Percentiles rank a stretch among this genome's conserved stretches.
These are phyloP conservation scores for Grosmannia huntii DNA, from an alignment of 2,329 filamentous ascomycete genomes.

Conservation along the genomic window DNA sequence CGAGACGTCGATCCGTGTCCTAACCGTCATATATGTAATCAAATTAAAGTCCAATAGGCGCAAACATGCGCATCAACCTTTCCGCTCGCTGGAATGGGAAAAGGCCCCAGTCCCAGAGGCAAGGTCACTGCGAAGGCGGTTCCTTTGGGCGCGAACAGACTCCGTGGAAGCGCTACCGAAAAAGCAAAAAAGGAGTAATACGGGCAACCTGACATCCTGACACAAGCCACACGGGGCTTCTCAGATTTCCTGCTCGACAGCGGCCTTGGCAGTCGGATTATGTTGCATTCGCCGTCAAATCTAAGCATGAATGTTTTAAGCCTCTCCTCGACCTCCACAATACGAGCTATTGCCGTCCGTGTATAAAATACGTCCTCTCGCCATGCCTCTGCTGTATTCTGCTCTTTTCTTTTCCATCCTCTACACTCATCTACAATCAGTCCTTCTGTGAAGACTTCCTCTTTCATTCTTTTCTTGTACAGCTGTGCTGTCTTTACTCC, in stretches of 20 bases:
- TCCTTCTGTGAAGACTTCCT: conserved; percentile 10
- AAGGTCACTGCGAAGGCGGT: neutral
- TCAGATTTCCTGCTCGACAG: neutral
- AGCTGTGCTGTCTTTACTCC: conserved; percentile 12
- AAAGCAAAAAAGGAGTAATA: neutral
- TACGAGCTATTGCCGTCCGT: neutral
- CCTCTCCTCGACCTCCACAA: neutral
- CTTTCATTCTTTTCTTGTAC: conserved; percentile 5
- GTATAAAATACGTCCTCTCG: neutral
- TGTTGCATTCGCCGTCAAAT: conserved; percentile 1
- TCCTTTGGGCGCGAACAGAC: neutral
- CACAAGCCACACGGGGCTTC: conserved; percentile 4
- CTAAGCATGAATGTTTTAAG: neutral
- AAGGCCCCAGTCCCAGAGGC: neutral
- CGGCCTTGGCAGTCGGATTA: conserved; percentile 9
- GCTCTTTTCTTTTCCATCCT: conserved; percentile 2
- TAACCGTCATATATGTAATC: neutral
- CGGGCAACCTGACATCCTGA: conserved; percentile 5
- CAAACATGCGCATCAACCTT: neutral
- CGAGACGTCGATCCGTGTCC: neutral
- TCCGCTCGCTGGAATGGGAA: neutral
- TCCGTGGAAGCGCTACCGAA: neutral
- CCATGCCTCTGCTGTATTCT: neutral
- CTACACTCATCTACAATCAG: conserved; percentile 1
- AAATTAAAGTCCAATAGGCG: neutral